These are phyloP conservation scores for Aspergillus thermomutatus DNA, from an alignment of 2,329 filamentous ascomycete genomes.

Conservation along the genomic window DNA sequence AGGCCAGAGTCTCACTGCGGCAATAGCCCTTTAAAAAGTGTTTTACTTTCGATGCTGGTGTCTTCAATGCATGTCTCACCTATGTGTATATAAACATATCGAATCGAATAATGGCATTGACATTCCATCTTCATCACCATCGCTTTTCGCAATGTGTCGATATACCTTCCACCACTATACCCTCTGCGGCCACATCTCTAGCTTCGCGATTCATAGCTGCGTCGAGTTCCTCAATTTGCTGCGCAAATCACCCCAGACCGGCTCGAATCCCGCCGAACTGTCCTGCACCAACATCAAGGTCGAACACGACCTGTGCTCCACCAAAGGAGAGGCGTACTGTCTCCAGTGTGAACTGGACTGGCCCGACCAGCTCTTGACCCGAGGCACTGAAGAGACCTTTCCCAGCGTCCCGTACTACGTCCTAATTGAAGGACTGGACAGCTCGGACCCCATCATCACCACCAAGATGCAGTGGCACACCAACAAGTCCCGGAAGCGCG, in stretches of 20 bases:
- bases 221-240: conserved; percentile 18
- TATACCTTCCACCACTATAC: conserved; percentile 26
- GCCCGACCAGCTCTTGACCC: neutral
- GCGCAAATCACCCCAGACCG: conserved; percentile 2
- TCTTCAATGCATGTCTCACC: neutral
- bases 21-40: neutral
- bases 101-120: neutral
- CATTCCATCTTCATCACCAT: neutral
- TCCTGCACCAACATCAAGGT: conserved; percentile 4
- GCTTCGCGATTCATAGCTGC: conserved; percentile 24
- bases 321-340: conserved; percentile 3
- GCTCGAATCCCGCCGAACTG: neutral
- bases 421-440: neutral
- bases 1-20: neutral
- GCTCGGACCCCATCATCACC: neutral
- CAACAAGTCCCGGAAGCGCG: neutral
- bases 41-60: neutral
- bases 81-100: neutral
- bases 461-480: neutral
- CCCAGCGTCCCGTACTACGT: neutral
- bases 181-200: conserved; percentile 26
- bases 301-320: conserved; percentile 11
- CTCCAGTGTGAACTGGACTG: conserved; percentile 13
- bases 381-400: neutral
- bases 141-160: conserved; percentile 20